These are phyloP conservation scores for Hortaea werneckii DNA, from an alignment of 2,329 filamentous ascomycete species.

Conservation along the genomic window DNA sequence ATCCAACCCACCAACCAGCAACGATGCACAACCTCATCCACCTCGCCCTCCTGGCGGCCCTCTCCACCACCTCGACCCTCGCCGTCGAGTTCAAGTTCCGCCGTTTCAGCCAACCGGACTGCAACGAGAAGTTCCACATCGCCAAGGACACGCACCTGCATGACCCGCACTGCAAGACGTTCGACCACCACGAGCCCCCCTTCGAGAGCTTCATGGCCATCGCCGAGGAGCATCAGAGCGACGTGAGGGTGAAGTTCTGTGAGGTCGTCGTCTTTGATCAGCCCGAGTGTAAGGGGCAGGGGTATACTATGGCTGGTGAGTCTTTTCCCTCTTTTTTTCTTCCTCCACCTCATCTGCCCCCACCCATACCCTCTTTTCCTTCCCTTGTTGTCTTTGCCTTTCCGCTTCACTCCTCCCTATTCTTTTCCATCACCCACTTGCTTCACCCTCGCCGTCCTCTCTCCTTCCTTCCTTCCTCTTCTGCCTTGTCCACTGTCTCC, in stretches of 20 bases:
- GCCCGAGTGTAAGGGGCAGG: conserved; percentile 3
- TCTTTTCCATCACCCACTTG: neutral
- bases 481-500: too few species aligned
- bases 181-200: conserved; percentile 4
- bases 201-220: conserved; percentile 5
- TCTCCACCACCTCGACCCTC: neutral
- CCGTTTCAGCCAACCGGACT: conserved; percentile 5
- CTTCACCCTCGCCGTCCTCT: neutral
- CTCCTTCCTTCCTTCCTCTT: too few species aligned
- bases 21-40: conserved; percentile 1
- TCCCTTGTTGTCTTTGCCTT: neutral
- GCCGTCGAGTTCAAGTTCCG: conserved; percentile 5
- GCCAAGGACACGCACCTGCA: conserved; percentile 7
- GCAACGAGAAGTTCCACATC: conserved; percentile 4
- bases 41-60: conserved; percentile 1
- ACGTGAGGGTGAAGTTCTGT: conserved; percentile 2
- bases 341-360: neutral
- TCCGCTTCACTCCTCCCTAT: neutral
- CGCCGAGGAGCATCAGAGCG: neutral
- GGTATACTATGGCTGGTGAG: conserved; percentile 1
- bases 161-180: conserved; percentile 6
- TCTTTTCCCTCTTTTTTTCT: neutral
- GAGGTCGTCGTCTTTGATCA: conserved; percentile 1
- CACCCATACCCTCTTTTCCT: neutral
- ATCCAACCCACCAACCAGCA: neutral